A percentile compares a stretch with the other conserved stretches of the same genome.
These are phyloP conservation scores for Pholiota microspora DNA, from an alignment of 768 basidiomycete species.

Conservation along the genomic window DNA sequence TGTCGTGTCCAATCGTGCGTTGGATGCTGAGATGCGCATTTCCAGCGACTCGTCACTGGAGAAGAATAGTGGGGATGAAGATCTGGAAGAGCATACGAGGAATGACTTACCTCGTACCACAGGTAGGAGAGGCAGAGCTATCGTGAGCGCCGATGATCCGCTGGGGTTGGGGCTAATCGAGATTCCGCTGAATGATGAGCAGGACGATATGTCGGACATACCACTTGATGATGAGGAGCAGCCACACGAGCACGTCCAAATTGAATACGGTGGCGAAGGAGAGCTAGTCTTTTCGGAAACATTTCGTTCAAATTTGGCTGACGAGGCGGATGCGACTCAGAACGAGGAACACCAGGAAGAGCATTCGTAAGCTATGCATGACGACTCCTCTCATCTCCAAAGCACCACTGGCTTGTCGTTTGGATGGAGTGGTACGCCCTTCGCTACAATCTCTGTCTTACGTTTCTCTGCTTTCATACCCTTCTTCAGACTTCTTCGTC, in stretches of 20 bases:
- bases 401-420: too few species aligned
- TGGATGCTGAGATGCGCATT: conserved; percentile 1
- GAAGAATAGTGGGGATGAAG: background rate
- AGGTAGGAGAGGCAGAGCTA: too few species aligned
- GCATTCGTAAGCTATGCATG: too few species aligned
- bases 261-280: background rate
- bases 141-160: background rate
- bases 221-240: background rate
- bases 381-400: too few species aligned
- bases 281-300: background rate
- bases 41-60: conserved; percentile 3
- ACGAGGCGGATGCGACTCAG: too few species aligned
- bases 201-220: background rate
- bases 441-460: too few species aligned
- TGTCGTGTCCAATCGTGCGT: too few species aligned
- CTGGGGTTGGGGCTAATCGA: background rate
- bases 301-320: background rate
- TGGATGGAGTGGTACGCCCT: too few species aligned
- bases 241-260: background rate
- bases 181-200: background rate
- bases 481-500: too few species aligned
- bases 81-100: background rate
- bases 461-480: too few species aligned
- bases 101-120: too few species aligned
- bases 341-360: too few species aligned